Percentiles rank a stretch among this genome's conserved stretches.
phyloP scores from a whole-genome alignment of 1,139 yeast genomes.

The Hyphopichia fennica region DNA sequence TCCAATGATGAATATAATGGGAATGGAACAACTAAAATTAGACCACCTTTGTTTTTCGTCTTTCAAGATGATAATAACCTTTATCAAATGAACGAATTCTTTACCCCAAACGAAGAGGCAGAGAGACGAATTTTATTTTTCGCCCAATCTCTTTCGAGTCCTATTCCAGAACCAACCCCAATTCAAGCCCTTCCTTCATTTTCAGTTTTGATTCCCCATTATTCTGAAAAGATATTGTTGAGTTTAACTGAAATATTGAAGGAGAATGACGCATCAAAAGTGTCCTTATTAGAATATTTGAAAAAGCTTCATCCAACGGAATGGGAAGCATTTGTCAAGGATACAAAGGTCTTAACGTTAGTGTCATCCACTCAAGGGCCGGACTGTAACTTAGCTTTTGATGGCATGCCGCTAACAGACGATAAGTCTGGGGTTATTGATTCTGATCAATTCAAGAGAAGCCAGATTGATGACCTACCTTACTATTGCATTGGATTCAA shows the following conservation, averaged over 20 bases:
- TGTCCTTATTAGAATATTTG: constrained; percentile 72
- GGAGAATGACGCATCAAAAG: constrained; percentile 57
- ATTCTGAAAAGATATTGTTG: constrained; percentile 70
- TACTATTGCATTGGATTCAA: constrained; percentile 72
- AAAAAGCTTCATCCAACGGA: constrained; percentile 68
- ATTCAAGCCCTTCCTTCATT: constrained; percentile 78
- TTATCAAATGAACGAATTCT: constrained; percentile 36
- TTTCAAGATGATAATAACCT: constrained; percentile 66
- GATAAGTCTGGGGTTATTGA: constrained; percentile 3
- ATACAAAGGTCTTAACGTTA: constrained; percentile 47
- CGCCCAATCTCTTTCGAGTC: constrained; percentile 82
- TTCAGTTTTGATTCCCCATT: constrained; percentile 85
- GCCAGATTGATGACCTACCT: constrained; percentile 59
- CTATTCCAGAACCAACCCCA: constrained; percentile 71
- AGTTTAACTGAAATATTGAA: constrained; percentile 66
- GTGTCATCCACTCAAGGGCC: constrained; percentile 5
- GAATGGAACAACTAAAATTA: constrained; percentile 33
- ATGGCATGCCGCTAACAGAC: too few relatives aligned
- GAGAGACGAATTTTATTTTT: constrained; percentile 80
- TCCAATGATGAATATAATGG: constrained; percentile 28
- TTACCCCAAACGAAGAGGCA: constrained; percentile 67
- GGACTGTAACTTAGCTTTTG: too few relatives aligned
- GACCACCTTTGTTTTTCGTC: constrained; percentile 68
- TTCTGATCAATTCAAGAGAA: constrained; percentile 25
- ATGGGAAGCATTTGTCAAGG: constrained; percentile 76